Conservation (phyloP, 306 rosid genomes). For the Vicia sativa region DNA sequence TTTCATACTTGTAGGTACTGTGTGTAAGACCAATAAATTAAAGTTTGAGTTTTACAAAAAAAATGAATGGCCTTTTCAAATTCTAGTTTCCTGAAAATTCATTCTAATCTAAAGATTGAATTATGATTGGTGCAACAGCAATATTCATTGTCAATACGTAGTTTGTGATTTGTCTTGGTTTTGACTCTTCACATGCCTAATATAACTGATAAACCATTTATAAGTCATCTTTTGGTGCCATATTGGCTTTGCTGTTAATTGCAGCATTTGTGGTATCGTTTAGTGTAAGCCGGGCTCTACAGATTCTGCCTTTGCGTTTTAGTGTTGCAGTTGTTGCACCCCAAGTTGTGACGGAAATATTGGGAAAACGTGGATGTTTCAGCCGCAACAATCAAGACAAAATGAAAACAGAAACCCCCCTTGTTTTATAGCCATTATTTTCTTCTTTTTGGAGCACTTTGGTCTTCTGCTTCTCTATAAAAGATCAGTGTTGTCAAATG, state of each 20-base stretch:
- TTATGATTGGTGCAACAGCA: constrained; percentile 5
- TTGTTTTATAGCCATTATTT: not conserved
- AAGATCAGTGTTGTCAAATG: not conserved
- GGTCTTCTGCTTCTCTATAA: not conserved
- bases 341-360: not conserved
- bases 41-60: constrained; percentile 11
- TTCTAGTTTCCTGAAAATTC: constrained; percentile 9
- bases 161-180: constrained; percentile 1
- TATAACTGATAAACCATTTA: constrained; percentile 20
- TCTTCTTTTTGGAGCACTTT: not conserved
- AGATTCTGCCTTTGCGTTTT: not conserved
- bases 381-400: not conserved
- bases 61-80: constrained; percentile 14
- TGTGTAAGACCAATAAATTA: constrained; percentile 21
- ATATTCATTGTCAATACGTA: not conserved
- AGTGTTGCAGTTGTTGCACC: not conserved
- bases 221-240: constrained; percentile 6
- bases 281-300: not conserved
- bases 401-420: not conserved
- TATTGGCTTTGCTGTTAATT: not conserved
- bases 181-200: constrained; percentile 15
- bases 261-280: not conserved
- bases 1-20: constrained; percentile 9
- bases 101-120: constrained; percentile 17
- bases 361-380: not conserved